These are phyloP conservation scores for Gossypium thurberi DNA, from an alignment of 345 rosid species.

Conservation along the genomic window DNA sequence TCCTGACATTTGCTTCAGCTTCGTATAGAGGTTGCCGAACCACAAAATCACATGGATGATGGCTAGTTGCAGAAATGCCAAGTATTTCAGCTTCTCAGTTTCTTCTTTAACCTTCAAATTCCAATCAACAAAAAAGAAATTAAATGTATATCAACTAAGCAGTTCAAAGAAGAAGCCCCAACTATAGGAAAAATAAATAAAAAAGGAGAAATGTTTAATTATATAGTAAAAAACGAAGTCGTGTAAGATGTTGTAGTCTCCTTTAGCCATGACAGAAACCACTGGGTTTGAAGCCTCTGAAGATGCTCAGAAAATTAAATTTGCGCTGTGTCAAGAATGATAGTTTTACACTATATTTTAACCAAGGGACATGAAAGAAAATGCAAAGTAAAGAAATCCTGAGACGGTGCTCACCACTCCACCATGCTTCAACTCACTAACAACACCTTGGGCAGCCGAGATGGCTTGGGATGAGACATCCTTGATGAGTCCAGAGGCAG, in stretches of 20 bases:
- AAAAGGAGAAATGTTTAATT: too few species aligned
- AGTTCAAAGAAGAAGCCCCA: too few species aligned
- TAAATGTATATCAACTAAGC: neutral
- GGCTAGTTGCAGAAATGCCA: constrained; percentile 76
- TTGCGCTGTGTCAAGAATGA: neutral
- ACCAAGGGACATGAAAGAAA: neutral
- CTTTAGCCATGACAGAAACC: too few species aligned
- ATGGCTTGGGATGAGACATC: neutral
- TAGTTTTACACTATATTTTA: neutral
- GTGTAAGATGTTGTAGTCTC: too few species aligned
- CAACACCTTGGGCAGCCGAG: neutral
- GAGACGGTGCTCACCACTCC: neutral
- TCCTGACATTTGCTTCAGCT: constrained; percentile 71
- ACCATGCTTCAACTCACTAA: constrained; percentile 25
- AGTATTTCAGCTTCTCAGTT: constrained; percentile 55
- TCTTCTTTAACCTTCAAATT: constrained; percentile 27
- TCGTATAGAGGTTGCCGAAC: constrained; percentile 42
- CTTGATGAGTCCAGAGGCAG: constrained; percentile 42
- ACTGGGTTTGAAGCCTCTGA: neutral
- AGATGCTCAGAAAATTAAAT: neutral
- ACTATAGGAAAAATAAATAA: too few species aligned
- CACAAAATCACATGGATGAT: constrained; percentile 46
- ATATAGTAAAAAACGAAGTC: too few species aligned
- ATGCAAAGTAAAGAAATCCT: neutral
- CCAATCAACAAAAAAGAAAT: neutral